Percentiles rank a stretch among this genome's conserved stretches.
Evolutionary conservation across 1,139 yeast species (phyloP).

Genomic region (Protomyces pachydermus): DNA sequence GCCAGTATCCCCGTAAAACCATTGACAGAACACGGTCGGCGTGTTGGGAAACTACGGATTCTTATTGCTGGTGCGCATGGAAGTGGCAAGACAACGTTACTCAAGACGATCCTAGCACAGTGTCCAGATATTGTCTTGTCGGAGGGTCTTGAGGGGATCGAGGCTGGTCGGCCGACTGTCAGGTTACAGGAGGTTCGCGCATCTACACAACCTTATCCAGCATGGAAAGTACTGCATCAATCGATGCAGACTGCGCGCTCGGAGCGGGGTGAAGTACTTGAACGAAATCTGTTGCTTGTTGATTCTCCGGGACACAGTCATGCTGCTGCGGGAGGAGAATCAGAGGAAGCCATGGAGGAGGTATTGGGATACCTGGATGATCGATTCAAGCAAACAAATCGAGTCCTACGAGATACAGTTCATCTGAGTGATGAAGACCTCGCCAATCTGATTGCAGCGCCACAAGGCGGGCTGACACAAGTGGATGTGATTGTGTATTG

Average conservation of each 20-base stretch:
- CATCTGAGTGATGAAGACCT: slow-evolving; percentile 5
- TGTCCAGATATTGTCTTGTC: slow-evolving; percentile 16
- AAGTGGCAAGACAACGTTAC: slow-evolving; percentile 16
- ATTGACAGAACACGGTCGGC: slow-evolving; percentile 7
- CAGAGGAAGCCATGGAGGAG: slow-evolving; percentile 13
- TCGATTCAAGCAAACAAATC: slow-evolving; percentile 10
- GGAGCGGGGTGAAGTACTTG: neutral
- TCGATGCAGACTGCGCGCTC: neutral
- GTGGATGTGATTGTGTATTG: slow-evolving; percentile 18
- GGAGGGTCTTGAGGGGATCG: slow-evolving; percentile 4
- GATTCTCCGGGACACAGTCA: slow-evolving; percentile 11
- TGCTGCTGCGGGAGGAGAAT: neutral
- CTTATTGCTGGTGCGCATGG: slow-evolving; percentile 9
- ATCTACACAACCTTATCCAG: slow-evolving; percentile 19
- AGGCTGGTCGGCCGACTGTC: slow-evolving; percentile 15
- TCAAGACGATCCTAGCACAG: slow-evolving; percentile 10
- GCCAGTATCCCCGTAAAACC: neutral
- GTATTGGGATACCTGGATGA: slow-evolving; percentile 11
- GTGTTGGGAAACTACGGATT: slow-evolving; percentile 13
- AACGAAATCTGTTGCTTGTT: slow-evolving; percentile 9
- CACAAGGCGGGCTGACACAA: slow-evolving; percentile 16
- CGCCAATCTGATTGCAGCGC: slow-evolving; percentile 16
- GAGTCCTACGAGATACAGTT: neutral
- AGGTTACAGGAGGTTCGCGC: slow-evolving; percentile 12
- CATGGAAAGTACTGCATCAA: slow-evolving; percentile 2